Base-by-base conservation (phyloP, 805 yeast species). In the Candida awuae region DNA sequence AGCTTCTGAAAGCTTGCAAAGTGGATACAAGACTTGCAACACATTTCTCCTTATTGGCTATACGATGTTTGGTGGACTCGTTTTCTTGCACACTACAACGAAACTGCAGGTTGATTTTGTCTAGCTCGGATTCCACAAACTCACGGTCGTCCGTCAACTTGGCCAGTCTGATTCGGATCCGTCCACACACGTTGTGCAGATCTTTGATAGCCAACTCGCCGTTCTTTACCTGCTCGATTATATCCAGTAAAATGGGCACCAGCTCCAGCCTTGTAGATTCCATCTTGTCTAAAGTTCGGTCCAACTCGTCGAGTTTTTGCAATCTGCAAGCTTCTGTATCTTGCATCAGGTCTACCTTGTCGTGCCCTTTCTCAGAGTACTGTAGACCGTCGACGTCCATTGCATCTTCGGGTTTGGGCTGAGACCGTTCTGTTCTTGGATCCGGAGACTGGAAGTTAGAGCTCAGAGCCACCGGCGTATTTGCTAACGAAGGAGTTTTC, bases 161-260 rank as follows among this genome's bases (percentile, higher is more conserved):
- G 36, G 53, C 54, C 20, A 71, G 42, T 43, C 73, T 51, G 17
- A 70, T 60, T 27, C 71, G 56, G 25, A 71, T 62, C 12, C 69
- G 54, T 16, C 76, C 77, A 21, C 71, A 62, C 6, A 67, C 61
- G 45, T 65, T 67, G 23, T 62, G 67, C 29, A 64, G 62, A 35
- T 68, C 72, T 37, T 65, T 65, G 0, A 70, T 68, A n/a, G 65
- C 43, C 1, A 67, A 48, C 37, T 59, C 56, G 0, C 71, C 71
- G 2, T 53, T 45, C 32, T 63, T 60, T 9, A 68, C 58, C 34
- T 56, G 61, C 34, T 66, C 71, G 6, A 68, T 52, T 16, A 64
- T 48, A 32, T 67, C 71, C 40, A 68, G 43, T 6, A 68, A 49
- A 23, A 67, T 34, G 2, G 72, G 71, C 2, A 68, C 42, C 14